Conservation (phyloP, 192 early-diverging fungal genomes). For the Rhizophlyctis rosea region DNA sequence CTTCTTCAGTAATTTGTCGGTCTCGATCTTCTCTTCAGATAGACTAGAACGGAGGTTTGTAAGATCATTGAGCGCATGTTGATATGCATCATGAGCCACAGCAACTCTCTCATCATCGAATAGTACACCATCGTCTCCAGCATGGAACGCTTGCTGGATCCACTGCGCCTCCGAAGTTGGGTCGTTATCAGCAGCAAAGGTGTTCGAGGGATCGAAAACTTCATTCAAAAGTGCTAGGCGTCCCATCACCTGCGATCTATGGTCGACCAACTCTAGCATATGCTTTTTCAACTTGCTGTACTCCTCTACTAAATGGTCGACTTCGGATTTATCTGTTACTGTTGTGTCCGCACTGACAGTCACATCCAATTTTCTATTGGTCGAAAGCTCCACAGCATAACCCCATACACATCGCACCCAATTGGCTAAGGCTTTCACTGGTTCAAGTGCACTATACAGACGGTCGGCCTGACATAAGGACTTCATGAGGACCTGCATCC, state of each 20-base stretch:
- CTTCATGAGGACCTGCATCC: no score
- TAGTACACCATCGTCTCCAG: constrained; percentile 7
- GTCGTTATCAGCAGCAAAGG: constrained; percentile 16
- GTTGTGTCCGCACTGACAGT: no score
- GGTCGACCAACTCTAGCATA: not conserved
- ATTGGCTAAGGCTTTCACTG: not conserved
- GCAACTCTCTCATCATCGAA: constrained; percentile 12
- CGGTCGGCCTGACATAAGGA: constrained; percentile 5
- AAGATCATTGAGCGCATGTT: constrained; percentile 3
- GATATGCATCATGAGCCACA: constrained; percentile 8
- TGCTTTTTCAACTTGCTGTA: not conserved
- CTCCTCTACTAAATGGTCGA: not conserved
- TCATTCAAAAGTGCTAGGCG: constrained; percentile 1
- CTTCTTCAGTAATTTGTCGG: not conserved
- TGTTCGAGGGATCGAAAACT: constrained; percentile 13
- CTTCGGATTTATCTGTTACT: no score
- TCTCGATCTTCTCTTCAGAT: constrained; percentile 3
- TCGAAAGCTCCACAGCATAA: no score
- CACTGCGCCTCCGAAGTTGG: constrained; percentile 23
- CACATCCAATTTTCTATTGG: no score
- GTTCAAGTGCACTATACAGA: not conserved
- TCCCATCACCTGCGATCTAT: constrained; percentile 19
- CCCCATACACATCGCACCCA: no score
- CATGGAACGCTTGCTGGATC: constrained; percentile 28
- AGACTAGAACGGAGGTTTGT: not conserved